phyloP scores from a whole-genome alignment of 148 eudicot genomes.

The Tetragonia tetragonoides region DNA sequence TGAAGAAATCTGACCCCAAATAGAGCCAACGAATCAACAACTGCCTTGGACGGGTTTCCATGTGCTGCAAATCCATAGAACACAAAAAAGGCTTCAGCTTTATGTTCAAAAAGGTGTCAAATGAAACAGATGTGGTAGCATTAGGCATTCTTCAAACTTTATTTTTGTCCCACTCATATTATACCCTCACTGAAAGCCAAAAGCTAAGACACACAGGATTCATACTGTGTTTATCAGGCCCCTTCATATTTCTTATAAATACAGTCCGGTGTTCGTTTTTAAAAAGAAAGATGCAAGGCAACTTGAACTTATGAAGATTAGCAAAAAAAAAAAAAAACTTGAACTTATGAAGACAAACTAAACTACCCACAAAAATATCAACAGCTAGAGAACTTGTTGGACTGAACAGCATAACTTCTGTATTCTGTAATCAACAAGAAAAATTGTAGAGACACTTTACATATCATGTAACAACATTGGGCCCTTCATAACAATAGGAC shows the following conservation, averaged over 20 bases:
- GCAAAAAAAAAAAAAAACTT: too few relatives aligned
- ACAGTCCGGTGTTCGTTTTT: neutral
- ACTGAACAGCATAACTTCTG: neutral
- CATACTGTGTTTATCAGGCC: neutral
- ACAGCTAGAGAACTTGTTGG: neutral
- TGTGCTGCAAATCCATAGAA: constrained; percentile 47
- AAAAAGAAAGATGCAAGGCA: neutral
- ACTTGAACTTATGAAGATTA: too few relatives aligned
- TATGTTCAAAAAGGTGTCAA: constrained; percentile 12
- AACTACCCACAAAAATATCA: neutral
- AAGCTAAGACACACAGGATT: neutral
- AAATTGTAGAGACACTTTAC: neutral
- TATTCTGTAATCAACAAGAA: neutral
- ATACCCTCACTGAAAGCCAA: neutral
- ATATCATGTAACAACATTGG: neutral
- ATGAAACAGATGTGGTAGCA: constrained; percentile 8
- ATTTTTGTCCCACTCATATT: neutral
- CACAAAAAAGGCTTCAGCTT: constrained; percentile 19
- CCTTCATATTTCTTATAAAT: too few relatives aligned
- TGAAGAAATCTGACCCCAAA: constrained; percentile 73
- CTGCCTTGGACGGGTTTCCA: constrained; percentile 77
- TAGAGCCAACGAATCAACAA: constrained; percentile 83
- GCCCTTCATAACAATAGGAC: neutral
- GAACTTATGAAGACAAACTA: too few relatives aligned
- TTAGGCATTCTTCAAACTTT: neutral